Percentiles rank a stretch among this genome's conserved stretches.
Evolutionary conservation across 2,329 filamentous ascomycete species (phyloP).

Genomic region (Pleurostoma richardsiae): DNA sequence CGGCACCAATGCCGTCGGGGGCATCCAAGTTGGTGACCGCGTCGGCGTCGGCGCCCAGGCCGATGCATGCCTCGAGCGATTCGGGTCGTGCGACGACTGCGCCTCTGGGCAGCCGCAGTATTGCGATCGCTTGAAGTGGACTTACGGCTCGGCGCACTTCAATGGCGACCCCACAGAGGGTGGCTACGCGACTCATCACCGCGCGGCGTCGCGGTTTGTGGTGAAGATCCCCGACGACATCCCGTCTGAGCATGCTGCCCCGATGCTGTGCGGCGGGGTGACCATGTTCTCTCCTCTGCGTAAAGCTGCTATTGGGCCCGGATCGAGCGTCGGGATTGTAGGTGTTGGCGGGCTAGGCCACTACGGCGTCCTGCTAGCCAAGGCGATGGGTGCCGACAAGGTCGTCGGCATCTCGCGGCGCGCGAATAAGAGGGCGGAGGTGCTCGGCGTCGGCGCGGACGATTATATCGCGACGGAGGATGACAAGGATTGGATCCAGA

Average conservation of each 20-base stretch:
- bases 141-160: conserved; percentile 45
- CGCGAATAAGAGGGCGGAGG: conserved; percentile 45
- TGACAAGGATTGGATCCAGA: conserved; percentile 46
- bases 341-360: conserved; percentile 65
- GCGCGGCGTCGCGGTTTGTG: conserved; percentile 35
- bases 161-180: conserved; percentile 53
- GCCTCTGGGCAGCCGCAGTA: conserved; percentile 30
- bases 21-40: conserved; percentile 54
- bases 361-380: conserved; percentile 62
- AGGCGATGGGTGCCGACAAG: conserved; percentile 57
- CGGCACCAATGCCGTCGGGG: conserved; percentile 37
- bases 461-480: conserved; percentile 33
- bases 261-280: conserved; percentile 65
- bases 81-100: conserved; percentile 34
- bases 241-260: conserved; percentile 37
- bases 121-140: conserved; percentile 35
- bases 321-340: conserved; percentile 61
- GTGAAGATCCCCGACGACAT: conserved; percentile 36
- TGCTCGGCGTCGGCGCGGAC: conserved; percentile 51
- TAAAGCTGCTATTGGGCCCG: conserved; percentile 47
- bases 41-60: conserved; percentile 60
- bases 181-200: conserved; percentile 33
- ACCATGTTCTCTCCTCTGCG: conserved; percentile 59
- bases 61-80: conserved; percentile 40
- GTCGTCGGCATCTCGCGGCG: conserved; percentile 53